Evolutionary conservation across 176 grass and related monocot genomes (phyloP).

Genomic region (Poa pratensis): DNA sequence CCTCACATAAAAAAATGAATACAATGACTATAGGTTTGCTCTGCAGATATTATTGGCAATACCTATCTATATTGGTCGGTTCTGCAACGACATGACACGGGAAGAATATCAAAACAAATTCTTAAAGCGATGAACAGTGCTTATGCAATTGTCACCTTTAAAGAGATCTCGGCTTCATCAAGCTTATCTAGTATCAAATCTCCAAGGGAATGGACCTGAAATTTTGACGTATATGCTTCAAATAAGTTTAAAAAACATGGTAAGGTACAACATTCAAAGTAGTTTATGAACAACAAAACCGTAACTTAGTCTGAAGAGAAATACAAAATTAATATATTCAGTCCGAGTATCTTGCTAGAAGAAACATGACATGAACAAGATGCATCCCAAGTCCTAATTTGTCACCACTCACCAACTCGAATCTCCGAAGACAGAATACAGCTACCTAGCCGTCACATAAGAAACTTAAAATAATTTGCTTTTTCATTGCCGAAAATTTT

Average conservation of each 20-base stretch:
- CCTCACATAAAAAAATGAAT: not conserved
- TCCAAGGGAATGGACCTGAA: slow-evolving; percentile 48
- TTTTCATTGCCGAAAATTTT: slow-evolving; percentile 18
- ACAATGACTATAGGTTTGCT: not conserved
- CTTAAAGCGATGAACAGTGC: not conserved
- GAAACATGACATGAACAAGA: not conserved
- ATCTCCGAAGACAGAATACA: not conserved
- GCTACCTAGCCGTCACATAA: not conserved
- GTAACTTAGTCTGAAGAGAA: too few relatives aligned
- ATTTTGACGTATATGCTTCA: slow-evolving; percentile 16
- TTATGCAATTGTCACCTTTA: slow-evolving; percentile 53
- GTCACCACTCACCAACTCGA: not conserved
- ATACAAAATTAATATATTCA: not conserved
- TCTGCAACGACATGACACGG: not conserved
- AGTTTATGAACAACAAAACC: too few relatives aligned
- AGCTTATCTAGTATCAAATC: slow-evolving; percentile 69
- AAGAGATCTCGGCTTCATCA: slow-evolving; percentile 60
- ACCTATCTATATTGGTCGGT: not conserved
- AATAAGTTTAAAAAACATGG: not conserved
- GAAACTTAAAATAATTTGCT: not conserved
- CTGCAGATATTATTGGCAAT: not conserved
- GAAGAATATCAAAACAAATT: not conserved
- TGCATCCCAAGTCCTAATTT: not conserved
- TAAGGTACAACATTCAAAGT: too few relatives aligned
- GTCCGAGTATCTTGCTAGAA: not conserved